A percentile compares a stretch with the other conserved stretches of the same genome.
Evolutionary conservation across 2,329 filamentous ascomycete species (phyloP).

Genomic region (Colletotrichum costaricense): DNA sequence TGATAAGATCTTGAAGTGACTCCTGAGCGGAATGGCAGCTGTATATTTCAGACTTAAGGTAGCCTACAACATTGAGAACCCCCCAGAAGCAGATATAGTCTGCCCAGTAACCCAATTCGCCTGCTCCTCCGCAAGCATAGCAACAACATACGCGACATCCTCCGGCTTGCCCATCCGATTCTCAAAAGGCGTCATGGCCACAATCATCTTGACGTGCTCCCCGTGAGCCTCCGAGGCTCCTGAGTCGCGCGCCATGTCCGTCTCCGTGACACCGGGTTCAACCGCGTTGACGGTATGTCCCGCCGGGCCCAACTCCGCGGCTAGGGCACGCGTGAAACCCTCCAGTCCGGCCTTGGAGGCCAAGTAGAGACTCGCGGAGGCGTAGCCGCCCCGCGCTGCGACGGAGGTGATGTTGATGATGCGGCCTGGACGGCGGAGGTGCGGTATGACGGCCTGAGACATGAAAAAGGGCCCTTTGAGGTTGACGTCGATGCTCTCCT

Average conservation of each 20-base stretch:
- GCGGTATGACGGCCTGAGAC: slow-evolving; percentile 5
- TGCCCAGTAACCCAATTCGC: slow-evolving; percentile 23
- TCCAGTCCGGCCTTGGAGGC: slow-evolving; percentile 20
- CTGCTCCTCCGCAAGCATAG: slow-evolving; percentile 15
- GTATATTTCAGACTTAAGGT: not conserved
- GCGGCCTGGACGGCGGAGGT: slow-evolving; percentile 5
- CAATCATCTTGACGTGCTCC: slow-evolving; percentile 2
- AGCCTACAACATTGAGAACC: slow-evolving; percentile 3
- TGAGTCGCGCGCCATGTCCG: slow-evolving; percentile 10
- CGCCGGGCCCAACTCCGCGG: slow-evolving; percentile 16
- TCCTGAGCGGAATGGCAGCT: too few species aligned
- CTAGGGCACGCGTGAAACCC: slow-evolving; percentile 10
- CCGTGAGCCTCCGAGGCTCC: not conserved
- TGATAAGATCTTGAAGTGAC: too few species aligned
- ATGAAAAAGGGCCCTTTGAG: slow-evolving; percentile 20
- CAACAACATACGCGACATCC: slow-evolving; percentile 13
- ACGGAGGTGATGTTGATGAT: slow-evolving; percentile 26
- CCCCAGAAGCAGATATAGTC: slow-evolving; percentile 4
- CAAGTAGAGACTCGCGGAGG: slow-evolving; percentile 2
- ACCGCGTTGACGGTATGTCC: slow-evolving; percentile 22
- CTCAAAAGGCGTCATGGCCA: slow-evolving; percentile 12
- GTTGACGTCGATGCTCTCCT: slow-evolving; percentile 1
- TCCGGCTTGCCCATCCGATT: slow-evolving; percentile 17
- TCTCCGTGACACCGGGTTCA: slow-evolving; percentile 15
- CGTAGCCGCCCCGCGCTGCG: slow-evolving; percentile 13